Evolutionary conservation across 73 alveolate species (phyloP).

Genomic region (Halteria grandinella): DNA sequence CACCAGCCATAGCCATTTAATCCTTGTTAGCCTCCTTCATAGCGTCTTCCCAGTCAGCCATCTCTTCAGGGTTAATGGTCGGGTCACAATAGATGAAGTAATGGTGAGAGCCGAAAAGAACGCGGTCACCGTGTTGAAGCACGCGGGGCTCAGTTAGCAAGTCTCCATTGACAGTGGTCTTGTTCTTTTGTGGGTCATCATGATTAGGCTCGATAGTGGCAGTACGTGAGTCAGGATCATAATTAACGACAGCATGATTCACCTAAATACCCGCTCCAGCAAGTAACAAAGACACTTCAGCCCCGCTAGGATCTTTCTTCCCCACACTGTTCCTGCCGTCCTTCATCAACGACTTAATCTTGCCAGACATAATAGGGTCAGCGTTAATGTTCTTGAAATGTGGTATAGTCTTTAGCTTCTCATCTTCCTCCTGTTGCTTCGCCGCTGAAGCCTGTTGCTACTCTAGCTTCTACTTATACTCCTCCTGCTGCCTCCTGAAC

Average conservation of each 20-base stretch:
- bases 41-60: constrained; percentile 57
- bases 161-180: constrained; percentile 56
- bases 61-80: constrained; percentile 41
- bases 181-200: constrained; percentile 58
- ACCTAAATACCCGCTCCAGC: constrained; percentile 61
- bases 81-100: constrained; percentile 57
- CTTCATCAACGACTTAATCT: constrained; percentile 63
- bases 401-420: constrained; percentile 48
- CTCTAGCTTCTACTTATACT: constrained; percentile 10
- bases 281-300: constrained; percentile 51
- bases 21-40: constrained; percentile 54
- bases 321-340: constrained; percentile 76
- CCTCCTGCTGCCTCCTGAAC: constrained; percentile 22
- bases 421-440: constrained; percentile 61
- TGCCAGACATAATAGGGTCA: constrained; percentile 79
- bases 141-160: constrained; percentile 33
- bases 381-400: constrained; percentile 72
- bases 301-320: constrained; percentile 66
- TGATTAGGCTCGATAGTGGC: constrained; percentile 45
- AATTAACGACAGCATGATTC: constrained; percentile 44
- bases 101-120: constrained; percentile 68
- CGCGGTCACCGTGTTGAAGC: constrained; percentile 62
- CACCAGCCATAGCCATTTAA: constrained; percentile 21
- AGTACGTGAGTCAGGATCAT: constrained; percentile 4
- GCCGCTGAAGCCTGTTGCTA: constrained; percentile 41